Evolutionary conservation across 1,284 basidiomycete genomes (phyloP).

Genomic region (Prillingera fragicola): DNA sequence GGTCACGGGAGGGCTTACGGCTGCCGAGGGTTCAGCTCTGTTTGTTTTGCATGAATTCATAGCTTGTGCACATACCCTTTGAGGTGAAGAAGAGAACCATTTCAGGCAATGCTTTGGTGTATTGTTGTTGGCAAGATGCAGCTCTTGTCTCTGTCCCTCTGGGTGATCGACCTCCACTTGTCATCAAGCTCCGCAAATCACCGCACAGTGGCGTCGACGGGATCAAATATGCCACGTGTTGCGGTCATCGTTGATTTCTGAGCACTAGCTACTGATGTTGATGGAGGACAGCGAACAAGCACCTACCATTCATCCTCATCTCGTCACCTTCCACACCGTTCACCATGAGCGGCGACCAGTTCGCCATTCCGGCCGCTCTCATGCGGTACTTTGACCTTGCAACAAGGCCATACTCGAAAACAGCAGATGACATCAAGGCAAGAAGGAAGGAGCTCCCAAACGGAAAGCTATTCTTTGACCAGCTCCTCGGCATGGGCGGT

Average conservation of each 20-base stretch:
- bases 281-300: too few relatives aligned
- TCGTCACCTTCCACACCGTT: not conserved
- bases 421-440: constrained; percentile 8
- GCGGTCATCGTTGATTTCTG: not conserved
- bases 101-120: not conserved
- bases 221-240: too few relatives aligned
- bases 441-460: constrained; percentile 21
- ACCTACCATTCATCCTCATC: not conserved
- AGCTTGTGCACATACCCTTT: constrained; percentile 43
- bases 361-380: constrained; percentile 28
- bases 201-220: constrained; percentile 4
- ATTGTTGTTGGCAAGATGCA: not conserved
- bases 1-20: constrained; percentile 59
- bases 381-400: constrained; percentile 38
- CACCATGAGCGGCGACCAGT: constrained; percentile 22
- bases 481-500: constrained; percentile 28
- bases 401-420: constrained; percentile 25
- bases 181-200: not conserved
- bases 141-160: not conserved
- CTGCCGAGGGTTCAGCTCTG: constrained; percentile 20
- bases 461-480: constrained; percentile 36
- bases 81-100: constrained; percentile 59
- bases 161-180: not conserved
- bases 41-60: constrained; percentile 1
- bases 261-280: not conserved